Evolutionary conservation across 2,329 filamentous ascomycete species (phyloP).

Genomic region (Rhynchosporium graminicola): DNA sequence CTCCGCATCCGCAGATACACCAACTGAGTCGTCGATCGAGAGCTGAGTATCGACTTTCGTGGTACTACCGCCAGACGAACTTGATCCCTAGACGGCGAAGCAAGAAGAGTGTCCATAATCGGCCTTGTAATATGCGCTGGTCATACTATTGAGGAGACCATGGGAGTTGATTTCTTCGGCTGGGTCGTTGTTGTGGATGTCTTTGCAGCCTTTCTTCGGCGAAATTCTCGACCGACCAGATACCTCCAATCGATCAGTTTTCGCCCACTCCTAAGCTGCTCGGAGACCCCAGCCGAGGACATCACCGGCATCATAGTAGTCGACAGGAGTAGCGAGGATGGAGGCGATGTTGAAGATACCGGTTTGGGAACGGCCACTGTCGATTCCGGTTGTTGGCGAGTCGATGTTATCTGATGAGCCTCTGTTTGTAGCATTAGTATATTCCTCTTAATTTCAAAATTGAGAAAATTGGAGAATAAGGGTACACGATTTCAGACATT

Average conservation of each 20-base stretch:
- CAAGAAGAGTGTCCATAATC: slow-evolving; percentile 28
- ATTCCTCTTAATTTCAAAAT: no score
- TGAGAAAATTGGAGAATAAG: no score
- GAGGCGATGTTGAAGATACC: slow-evolving; percentile 20
- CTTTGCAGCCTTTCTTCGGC: slow-evolving; percentile 15
- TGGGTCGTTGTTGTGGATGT: slow-evolving; percentile 25
- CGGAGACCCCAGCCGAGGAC: slow-evolving; percentile 23
- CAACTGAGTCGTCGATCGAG: slow-evolving; percentile 13
- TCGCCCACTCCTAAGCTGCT: slow-evolving; percentile 18
- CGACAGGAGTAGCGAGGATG: slow-evolving; percentile 9
- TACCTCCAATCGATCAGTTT: slow-evolving; percentile 13
- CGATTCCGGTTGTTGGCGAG: slow-evolving; percentile 1
- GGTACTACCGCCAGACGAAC: neutral
- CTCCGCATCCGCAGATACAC: slow-evolving; percentile 9
- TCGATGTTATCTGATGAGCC: slow-evolving; percentile 22
- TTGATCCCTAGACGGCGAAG: slow-evolving; percentile 21
- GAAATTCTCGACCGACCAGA: slow-evolving; percentile 25
- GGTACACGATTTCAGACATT: no score
- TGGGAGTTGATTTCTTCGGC: slow-evolving; percentile 26
- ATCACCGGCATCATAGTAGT: slow-evolving; percentile 11
- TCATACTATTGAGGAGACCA: slow-evolving; percentile 17
- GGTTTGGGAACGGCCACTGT: slow-evolving; percentile 18
- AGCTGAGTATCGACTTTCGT: slow-evolving; percentile 17
- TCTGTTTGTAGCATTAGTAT: neutral
- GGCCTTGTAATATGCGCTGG: neutral